Base-by-base conservation (phyloP, 1,284 basidiomycete genomes). In the Trametes pubescens region DNA sequence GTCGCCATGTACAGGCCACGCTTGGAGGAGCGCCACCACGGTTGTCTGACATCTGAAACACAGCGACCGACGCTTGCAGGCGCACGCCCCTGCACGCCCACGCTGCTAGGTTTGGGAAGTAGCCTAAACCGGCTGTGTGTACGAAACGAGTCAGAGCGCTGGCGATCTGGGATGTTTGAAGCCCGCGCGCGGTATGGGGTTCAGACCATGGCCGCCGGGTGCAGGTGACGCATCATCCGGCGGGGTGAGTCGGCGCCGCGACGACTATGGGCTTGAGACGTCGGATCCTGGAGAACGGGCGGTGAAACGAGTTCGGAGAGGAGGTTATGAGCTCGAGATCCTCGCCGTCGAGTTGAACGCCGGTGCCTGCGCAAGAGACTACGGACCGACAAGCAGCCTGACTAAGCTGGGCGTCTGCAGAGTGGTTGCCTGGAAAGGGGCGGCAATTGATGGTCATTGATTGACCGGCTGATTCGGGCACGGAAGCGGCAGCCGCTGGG, bases 131-230 rank as follows among this genome's bases (percentile, higher is more conserved):
- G 64, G 58, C 32, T 24, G 44, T 56, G 59, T 43, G 57, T 59
- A 57, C 64, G 64, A 68, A 65, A 68, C 66, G 57, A 68, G 66
- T 68, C 59, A 68, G 59, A 59, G 59, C 56, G 56, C 56, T n/a
- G 44, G 24, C 2, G 9, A 16, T 38, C 16, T 26, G 47, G 44
- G 24, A 7, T 13, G 21, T 38, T 26, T 26, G 47, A 26, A 29
- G n/a, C 29, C 26, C 26, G 43, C 43, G 24, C 29, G 22, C 44
- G 34, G 51, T 59, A 51, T 56, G 35, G 51, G 9, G 34, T 51
- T 57, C 57, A 59, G 47, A 49, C 38, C 26, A 52, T 51, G 43
- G 49, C 32, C 18, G 49, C 32, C 4, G 16, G 26, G 18, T 22
- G 51, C 21, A 24, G 8, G 10, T 9, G 11, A 0, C 47, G 24